Conservation (phyloP, 495 filamentous ascomycete species). For the Penicillium silybi region DNA sequence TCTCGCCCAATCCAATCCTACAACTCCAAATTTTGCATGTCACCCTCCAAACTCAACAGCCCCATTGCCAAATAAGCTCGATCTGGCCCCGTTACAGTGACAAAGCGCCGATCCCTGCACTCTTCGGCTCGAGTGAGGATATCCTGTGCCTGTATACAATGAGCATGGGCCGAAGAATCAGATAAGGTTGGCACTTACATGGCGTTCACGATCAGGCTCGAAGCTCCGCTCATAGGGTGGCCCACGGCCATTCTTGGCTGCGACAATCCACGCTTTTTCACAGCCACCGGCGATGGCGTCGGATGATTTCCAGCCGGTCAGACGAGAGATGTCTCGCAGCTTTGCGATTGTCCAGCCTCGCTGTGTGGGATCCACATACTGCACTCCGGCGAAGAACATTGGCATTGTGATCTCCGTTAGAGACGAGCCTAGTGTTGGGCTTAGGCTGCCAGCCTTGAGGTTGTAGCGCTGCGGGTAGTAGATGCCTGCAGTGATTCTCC, state of each 20-base stretch:
- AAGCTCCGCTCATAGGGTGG: constrained; percentile 62
- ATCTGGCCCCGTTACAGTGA: constrained; percentile 38
- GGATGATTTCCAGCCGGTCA: constrained; percentile 85
- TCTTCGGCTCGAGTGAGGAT: constrained; percentile 18
- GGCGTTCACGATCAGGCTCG: constrained; percentile 14
- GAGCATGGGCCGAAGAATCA: constrained; percentile 2
- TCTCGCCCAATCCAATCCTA: constrained; percentile 10
- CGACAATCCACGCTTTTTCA: constrained; percentile 75
- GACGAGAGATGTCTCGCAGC: constrained; percentile 66
- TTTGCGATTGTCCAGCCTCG: constrained; percentile 71
- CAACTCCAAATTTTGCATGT: constrained; percentile 44
- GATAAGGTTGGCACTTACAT: constrained; percentile 13
- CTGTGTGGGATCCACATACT: constrained; percentile 70
- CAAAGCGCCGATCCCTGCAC: constrained; percentile 43
- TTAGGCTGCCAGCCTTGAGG: constrained; percentile 54
- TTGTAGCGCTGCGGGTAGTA: constrained; percentile 59
- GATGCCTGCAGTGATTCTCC: constrained; percentile 76
- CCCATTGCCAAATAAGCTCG: constrained; percentile 57
- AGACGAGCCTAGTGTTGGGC: constrained; percentile 74
- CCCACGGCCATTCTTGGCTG: constrained; percentile 65
- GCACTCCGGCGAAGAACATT: constrained; percentile 80
- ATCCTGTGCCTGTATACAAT: constrained; percentile 10
- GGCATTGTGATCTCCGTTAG: constrained; percentile 75
- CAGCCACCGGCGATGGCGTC: constrained; percentile 76
- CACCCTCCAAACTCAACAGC: constrained; percentile 53